phyloP scores from a whole-genome alignment of 768 basidiomycete species.

The Macrolepiota fuliginosa region DNA sequence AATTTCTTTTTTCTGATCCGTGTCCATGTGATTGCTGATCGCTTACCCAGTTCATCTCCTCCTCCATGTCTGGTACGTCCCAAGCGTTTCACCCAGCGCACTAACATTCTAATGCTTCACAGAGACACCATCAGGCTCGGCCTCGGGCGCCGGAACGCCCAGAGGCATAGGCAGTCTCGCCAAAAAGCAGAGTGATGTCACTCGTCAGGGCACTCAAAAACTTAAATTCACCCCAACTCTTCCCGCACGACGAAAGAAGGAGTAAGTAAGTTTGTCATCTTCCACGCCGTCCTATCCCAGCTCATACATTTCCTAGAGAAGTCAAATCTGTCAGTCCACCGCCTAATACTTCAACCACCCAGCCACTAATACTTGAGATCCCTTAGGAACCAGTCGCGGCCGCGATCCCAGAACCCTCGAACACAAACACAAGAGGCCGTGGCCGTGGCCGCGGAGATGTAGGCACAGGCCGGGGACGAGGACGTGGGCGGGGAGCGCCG shows the following conservation, averaged over 20 bases:
- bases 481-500: slow-evolving; percentile 51
- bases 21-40: slow-evolving; percentile 12
- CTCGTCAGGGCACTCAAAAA: slow-evolving; percentile 70
- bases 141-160: slow-evolving; percentile 22
- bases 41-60: slow-evolving; percentile 6
- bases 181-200: slow-evolving; percentile 69
- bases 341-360: neutral
- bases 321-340: slow-evolving; percentile 55
- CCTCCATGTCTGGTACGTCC: slow-evolving; percentile 27
- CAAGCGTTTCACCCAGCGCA: neutral
- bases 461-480: slow-evolving; percentile 34
- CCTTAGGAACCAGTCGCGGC: slow-evolving; percentile 46
- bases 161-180: slow-evolving; percentile 79
- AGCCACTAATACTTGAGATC: neutral
- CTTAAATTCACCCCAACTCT: slow-evolving; percentile 81
- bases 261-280: slow-evolving; percentile 46
- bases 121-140: slow-evolving; percentile 23
- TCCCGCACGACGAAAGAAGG: slow-evolving; percentile 75
- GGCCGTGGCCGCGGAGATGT: slow-evolving; percentile 42
- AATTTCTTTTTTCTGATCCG: slow-evolving; percentile 9
- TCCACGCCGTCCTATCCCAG: slow-evolving; percentile 2
- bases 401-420: slow-evolving; percentile 27
- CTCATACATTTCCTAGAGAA: slow-evolving; percentile 40
- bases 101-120: slow-evolving; percentile 10
- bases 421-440: slow-evolving; percentile 41